Percentiles rank a stretch among this genome's conserved stretches.
phyloP scores from a whole-genome alignment of 495 filamentous ascomycete species.

The Penicillium bovifimosum region DNA sequence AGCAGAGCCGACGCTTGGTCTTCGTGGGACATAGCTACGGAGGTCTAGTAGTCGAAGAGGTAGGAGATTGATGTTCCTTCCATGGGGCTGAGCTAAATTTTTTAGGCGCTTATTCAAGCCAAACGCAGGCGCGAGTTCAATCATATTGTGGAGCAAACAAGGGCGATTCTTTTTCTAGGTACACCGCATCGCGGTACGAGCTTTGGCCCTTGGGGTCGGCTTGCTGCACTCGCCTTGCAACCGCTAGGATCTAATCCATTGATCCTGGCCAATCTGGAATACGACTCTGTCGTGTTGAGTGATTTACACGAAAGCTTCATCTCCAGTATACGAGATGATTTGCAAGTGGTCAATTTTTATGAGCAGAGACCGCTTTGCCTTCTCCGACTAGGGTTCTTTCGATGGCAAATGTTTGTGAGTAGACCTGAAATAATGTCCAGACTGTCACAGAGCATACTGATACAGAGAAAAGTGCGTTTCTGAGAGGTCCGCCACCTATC shows the following conservation, averaged over 20 bases:
- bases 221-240: not conserved
- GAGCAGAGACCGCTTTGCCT: not conserved
- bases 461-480: not conserved
- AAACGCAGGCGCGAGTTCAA: not conserved
- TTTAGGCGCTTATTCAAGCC: not conserved
- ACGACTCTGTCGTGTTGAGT: not conserved
- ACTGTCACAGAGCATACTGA: not conserved
- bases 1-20: not conserved
- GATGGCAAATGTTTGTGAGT: not conserved
- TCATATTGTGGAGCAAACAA: not conserved
- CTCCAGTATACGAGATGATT: not conserved
- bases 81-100: not conserved
- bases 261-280: not conserved
- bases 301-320: not conserved
- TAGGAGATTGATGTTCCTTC: not conserved
- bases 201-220: not conserved
- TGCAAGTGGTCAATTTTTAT: not conserved
- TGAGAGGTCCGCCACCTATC: not conserved
- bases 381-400: not conserved
- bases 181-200: not conserved
- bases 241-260: not conserved
- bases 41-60: not conserved
- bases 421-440: not conserved
- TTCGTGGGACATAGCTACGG: not conserved
- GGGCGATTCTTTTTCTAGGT: not conserved